Conservation (phyloP, 257 asterid genomes). For the Voacanga thouarsii region DNA sequence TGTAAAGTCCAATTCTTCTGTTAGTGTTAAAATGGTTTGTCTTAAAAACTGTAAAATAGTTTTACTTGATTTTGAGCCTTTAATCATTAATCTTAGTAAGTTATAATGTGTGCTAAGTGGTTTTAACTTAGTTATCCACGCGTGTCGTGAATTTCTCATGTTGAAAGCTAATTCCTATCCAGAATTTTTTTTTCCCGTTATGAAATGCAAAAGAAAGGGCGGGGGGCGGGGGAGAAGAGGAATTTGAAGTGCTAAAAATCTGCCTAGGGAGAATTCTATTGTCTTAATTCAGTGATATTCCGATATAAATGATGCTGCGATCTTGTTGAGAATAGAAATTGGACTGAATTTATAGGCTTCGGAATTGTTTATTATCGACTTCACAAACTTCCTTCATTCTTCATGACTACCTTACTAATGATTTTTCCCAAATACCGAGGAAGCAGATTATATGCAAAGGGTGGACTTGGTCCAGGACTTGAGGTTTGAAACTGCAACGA, state of each 20-base stretch:
- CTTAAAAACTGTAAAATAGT: background rate
- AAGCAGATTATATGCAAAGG: slow-evolving; percentile 67
- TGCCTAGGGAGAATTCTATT: background rate
- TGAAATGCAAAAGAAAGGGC: too few relatives aligned
- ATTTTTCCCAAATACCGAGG: slow-evolving; percentile 14
- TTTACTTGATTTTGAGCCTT: background rate
- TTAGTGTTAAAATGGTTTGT: background rate
- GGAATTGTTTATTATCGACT: background rate
- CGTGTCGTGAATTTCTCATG: background rate
- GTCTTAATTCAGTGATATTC: background rate
- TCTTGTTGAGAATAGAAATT: background rate
- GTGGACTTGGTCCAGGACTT: slow-evolving; percentile 85
- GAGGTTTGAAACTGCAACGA: slow-evolving; percentile 84
- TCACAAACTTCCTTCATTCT: background rate
- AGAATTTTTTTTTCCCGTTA: background rate
- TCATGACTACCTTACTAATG: background rate
- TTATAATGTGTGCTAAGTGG: background rate
- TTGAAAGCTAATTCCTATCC: background rate
- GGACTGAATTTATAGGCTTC: background rate
- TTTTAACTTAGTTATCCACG: background rate
- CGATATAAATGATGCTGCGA: background rate
- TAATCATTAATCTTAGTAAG: background rate
- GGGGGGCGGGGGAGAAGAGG: too few relatives aligned
- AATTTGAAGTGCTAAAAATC: background rate
- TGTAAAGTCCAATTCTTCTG: background rate